Conservation (phyloP, 148 eudicot genomes). For the Cornus kousa region DNA sequence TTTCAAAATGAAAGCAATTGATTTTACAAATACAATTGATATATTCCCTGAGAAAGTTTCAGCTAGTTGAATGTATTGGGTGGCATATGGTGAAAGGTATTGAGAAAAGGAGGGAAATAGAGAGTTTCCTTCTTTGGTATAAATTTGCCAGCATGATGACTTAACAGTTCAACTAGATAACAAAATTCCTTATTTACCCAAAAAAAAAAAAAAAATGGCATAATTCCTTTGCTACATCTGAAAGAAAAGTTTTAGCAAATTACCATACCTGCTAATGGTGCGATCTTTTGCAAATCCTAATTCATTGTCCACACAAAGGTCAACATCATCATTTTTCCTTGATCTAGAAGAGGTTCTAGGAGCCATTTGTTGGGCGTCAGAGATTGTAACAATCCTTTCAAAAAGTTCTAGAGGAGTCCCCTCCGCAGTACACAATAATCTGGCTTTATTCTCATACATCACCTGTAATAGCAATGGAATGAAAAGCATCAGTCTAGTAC, state of each 20-base stretch:
- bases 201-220: too few species aligned
- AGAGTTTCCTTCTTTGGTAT: not conserved
- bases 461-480: constrained; percentile 41
- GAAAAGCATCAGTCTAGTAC: constrained; percentile 1
- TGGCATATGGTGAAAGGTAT: not conserved
- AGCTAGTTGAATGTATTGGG: not conserved
- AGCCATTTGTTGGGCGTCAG: constrained; percentile 69
- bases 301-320: constrained; percentile 94
- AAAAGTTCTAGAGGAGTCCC: constrained; percentile 75
- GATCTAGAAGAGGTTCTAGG: constrained; percentile 85
- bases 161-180: not conserved
- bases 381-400: constrained; percentile 68
- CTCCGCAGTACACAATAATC: constrained; percentile 81
- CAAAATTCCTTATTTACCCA: too few species aligned
- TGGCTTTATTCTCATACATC: constrained; percentile 88
- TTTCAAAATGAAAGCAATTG: not conserved
- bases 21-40: not conserved
- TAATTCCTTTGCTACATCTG: not conserved
- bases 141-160: not conserved
- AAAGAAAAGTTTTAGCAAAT: not conserved
- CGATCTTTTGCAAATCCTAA: constrained; percentile 94
- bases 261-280: constrained; percentile 74
- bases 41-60: not conserved
- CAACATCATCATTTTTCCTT: constrained; percentile 62
- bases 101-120: not conserved